These are phyloP conservation scores for Parastagonospora nodorum DNA, from an alignment of 2,329 filamentous ascomycete genomes.

Conservation along the genomic window DNA sequence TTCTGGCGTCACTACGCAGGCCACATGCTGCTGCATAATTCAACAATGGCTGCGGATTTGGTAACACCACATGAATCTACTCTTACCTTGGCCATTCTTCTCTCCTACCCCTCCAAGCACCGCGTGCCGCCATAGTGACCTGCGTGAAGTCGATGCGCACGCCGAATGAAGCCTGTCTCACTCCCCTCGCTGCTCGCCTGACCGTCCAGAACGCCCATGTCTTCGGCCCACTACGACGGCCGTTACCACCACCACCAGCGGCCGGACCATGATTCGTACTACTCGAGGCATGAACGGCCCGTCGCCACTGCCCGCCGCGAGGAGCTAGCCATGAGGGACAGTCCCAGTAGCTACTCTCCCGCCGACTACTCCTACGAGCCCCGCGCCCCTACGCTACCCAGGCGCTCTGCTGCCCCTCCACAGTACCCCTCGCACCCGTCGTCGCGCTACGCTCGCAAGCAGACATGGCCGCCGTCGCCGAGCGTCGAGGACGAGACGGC, in stretches of 20 bases:
- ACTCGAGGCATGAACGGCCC: slow-evolving; percentile 18
- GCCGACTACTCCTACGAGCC: slow-evolving; percentile 39
- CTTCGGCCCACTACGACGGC: slow-evolving; percentile 34
- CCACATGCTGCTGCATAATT: background rate
- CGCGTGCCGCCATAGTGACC: slow-evolving; percentile 4
- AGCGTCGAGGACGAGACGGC: slow-evolving; percentile 71
- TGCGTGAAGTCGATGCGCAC: slow-evolving; percentile 4
- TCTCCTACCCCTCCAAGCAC: background rate
- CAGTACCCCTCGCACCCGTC: slow-evolving; percentile 20
- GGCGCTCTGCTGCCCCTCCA: slow-evolving; percentile 19
- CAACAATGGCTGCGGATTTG: slow-evolving; percentile 12
- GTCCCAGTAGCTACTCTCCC: slow-evolving; percentile 20
- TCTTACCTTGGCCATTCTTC: slow-evolving; percentile 5
- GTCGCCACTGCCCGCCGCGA: slow-evolving; percentile 16
- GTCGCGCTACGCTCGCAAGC: slow-evolving; percentile 8
- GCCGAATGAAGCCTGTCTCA: slow-evolving; percentile 7
- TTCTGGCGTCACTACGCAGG: slow-evolving; percentile 16
- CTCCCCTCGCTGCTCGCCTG: slow-evolving; percentile 11
- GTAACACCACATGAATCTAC: slow-evolving; percentile 8
- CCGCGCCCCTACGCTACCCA: slow-evolving; percentile 31
- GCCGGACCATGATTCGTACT: slow-evolving; percentile 32
- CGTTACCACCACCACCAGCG: slow-evolving; percentile 23
- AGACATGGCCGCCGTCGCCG: slow-evolving; percentile 63
- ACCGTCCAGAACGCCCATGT: slow-evolving; percentile 19
- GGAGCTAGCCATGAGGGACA: slow-evolving; percentile 31